Evolutionary conservation across 768 basidiomycete species (phyloP), one percentile per base, ranked within the genome.

Genomic region (Cubamyces sp.): DNA sequence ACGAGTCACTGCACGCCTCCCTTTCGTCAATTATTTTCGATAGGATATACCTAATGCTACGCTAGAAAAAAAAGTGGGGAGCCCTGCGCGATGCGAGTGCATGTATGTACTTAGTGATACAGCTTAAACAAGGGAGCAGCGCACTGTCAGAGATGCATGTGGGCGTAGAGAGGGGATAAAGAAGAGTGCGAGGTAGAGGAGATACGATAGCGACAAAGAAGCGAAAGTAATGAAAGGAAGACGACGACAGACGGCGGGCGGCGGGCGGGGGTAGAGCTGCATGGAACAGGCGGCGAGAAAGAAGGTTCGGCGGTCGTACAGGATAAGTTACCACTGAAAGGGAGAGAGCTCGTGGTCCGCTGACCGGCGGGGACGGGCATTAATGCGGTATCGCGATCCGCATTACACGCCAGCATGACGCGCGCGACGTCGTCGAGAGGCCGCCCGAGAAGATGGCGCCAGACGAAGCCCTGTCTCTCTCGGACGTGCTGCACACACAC

Each of bases 61-160:
- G 56, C 21, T 64, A 60, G 46, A 60, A 41, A 46, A 26, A 59
- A 55, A 47, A 64, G 21, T 5, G 34, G 4, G 34, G 34, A 34
- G 34, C 34, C 11, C 34, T 34, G 34, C 34, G 34, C 34, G 30
- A 41, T 45, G 42, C 49, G 57, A 42, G 28, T 47, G 54, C 15
- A 59, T 60, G 63, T 64, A 64, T 55, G 54, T 64, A 57, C 63
- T 51, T 64, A 60, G 34, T 64, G 63, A 64, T 64, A 64, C 63
- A 64, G 45, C 50, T 52, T 58, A 53, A 37, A 55, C 18, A 23
- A 52, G 19, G 26, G 21, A 30, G 7, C 16, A 49, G 48, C 25
- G 21, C 25, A 28, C 12, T 49, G 48, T 28, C 14, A 28, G 14
- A 14, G 45, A 46, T 7, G 21, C 19, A 23, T 14, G 19, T 23